Conservation (phyloP, 371 early-diverging fungal species). For the Phascolomyces articulosus region DNA sequence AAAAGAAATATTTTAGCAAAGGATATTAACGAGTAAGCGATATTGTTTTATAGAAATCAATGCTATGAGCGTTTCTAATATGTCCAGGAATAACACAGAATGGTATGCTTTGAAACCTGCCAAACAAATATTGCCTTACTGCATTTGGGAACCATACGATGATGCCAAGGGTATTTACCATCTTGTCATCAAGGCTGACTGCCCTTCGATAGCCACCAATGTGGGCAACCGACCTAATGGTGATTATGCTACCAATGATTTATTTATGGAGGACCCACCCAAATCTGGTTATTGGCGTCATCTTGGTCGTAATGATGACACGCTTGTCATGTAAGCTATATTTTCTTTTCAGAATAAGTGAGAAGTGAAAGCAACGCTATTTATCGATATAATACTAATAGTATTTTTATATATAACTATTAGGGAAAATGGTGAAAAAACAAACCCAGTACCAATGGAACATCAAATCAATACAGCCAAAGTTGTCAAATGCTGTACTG, state of each 20-base stretch:
- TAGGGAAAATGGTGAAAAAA: conserved; percentile 48
- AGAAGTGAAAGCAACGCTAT: too few relatives aligned
- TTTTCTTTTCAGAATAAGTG: background rate
- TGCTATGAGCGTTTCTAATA: background rate
- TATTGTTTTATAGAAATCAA: conserved; percentile 8
- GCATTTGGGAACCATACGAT: conserved; percentile 12
- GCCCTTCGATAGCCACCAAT: conserved; percentile 19
- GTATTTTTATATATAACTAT: background rate
- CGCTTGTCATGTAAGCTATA: conserved; percentile 28
- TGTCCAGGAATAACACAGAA: background rate
- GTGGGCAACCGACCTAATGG: conserved; percentile 30
- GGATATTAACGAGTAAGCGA: too few relatives aligned
- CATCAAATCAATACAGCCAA: conserved; percentile 17
- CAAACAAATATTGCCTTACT: background rate
- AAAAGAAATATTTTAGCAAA: too few relatives aligned
- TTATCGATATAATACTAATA: too few relatives aligned
- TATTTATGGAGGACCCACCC: conserved; percentile 20
- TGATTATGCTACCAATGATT: conserved; percentile 33
- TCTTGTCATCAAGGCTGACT: conserved; percentile 16
- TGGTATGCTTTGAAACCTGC: conserved; percentile 10
- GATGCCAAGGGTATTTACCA: conserved; percentile 6
- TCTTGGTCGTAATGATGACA: conserved; percentile 38
- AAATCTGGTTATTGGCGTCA: conserved; percentile 22
- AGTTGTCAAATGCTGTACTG: conserved; percentile 24
- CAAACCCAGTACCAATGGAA: conserved; percentile 45